phyloP scores from a whole-genome alignment of 2,329 filamentous ascomycete genomes.

The Pseudocercospora pini-densiflorae region DNA sequence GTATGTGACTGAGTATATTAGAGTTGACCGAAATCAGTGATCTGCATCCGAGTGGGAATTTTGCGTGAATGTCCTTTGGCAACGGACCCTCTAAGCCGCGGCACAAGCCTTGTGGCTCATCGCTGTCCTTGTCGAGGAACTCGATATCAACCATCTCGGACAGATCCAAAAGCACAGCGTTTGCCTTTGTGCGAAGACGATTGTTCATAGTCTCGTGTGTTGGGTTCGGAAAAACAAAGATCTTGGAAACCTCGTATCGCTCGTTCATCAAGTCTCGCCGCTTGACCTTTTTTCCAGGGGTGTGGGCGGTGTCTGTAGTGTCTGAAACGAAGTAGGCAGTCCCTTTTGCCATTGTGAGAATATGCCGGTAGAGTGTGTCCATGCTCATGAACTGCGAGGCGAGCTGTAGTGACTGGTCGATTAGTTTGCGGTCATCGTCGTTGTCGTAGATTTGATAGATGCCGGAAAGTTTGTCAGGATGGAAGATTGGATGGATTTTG shows the following conservation, averaged over 20 bases:
- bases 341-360: not conserved
- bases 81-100: not conserved
- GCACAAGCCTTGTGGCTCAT: too few relatives aligned
- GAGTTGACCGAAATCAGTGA: not conserved
- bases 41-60: not conserved
- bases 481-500: not conserved
- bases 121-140: not conserved
- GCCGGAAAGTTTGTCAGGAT: not conserved
- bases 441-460: not conserved
- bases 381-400: not conserved
- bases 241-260: not conserved
- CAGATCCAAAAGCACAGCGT: not conserved
- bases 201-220: not conserved
- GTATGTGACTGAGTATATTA: not conserved
- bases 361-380: not conserved
- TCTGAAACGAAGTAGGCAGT: not conserved
- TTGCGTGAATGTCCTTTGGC: not conserved
- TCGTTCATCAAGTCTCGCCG: not conserved
- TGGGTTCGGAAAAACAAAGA: not conserved
- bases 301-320: too few relatives aligned
- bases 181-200: not conserved
- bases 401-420: not conserved
- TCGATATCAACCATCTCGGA: not conserved
- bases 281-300: not conserved
- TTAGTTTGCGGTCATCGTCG: not conserved